Percentiles rank a stretch among this genome's conserved stretches.
phyloP scores from a whole-genome alignment of 768 basidiomycete genomes.

The Asterophora lycoperdoides region DNA sequence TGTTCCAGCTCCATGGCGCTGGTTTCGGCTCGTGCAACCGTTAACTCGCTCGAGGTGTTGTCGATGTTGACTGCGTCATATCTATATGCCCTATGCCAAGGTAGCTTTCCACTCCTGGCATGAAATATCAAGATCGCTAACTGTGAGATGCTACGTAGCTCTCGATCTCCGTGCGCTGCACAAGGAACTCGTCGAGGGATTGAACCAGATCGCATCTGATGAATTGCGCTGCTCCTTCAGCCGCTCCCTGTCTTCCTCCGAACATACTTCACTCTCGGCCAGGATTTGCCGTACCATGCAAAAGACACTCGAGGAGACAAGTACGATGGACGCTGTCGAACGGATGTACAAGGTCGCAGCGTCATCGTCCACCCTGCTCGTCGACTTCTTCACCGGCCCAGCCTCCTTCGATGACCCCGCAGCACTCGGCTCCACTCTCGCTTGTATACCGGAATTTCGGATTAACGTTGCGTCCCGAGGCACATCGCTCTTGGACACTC shows the following conservation, averaged over 20 bases:
- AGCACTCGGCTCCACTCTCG: slow-evolving; percentile 27
- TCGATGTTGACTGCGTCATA: slow-evolving; percentile 72
- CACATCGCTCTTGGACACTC: slow-evolving; percentile 39
- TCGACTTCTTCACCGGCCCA: slow-evolving; percentile 54
- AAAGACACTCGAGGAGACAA: slow-evolving; percentile 57
- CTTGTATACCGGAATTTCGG: slow-evolving; percentile 51
- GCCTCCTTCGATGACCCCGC: slow-evolving; percentile 29
- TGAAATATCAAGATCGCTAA: not conserved
- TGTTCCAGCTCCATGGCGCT: slow-evolving; percentile 68
- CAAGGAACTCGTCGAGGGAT: slow-evolving; percentile 51
- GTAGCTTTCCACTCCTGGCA: slow-evolving; percentile 19
- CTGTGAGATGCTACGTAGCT: slow-evolving; percentile 46
- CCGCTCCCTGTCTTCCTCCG: slow-evolving; percentile 29
- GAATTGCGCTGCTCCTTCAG: slow-evolving; percentile 47
- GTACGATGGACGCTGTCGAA: slow-evolving; percentile 63
- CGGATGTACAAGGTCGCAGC: slow-evolving; percentile 72
- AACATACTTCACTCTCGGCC: slow-evolving; percentile 29
- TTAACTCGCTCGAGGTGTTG: slow-evolving; percentile 74
- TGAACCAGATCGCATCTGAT: slow-evolving; percentile 44
- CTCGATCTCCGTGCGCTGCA: slow-evolving; percentile 79
- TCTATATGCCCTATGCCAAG: slow-evolving; percentile 69
- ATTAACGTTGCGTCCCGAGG: slow-evolving; percentile 46
- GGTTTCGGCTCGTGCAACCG: slow-evolving; percentile 76
- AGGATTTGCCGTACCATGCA: slow-evolving; percentile 42
- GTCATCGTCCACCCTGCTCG: slow-evolving; percentile 53